Conservation (phyloP, 768 basidiomycete species). For the Podaxis sp. region DNA sequence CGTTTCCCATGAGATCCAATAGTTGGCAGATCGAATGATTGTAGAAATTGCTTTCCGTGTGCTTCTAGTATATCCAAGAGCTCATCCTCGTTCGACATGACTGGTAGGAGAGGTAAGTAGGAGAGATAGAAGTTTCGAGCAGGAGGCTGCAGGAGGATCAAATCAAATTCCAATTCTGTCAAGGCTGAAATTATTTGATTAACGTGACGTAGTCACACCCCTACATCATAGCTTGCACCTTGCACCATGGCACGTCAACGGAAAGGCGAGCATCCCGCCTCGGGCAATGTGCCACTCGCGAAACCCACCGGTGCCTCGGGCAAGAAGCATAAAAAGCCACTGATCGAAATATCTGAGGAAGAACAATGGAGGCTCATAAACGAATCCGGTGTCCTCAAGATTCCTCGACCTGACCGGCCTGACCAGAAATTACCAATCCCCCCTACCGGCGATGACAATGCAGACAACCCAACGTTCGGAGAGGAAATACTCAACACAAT, state of each 20-base stretch:
- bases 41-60: constrained; percentile 48
- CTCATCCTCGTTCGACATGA: constrained; percentile 30
- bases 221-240: not conserved
- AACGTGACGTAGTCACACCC: constrained; percentile 11
- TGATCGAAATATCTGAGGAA: constrained; percentile 62
- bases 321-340: constrained; percentile 19
- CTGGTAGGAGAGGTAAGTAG: not conserved
- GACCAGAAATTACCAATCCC: constrained; percentile 10
- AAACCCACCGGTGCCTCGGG: not conserved
- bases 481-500: constrained; percentile 73
- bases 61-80: constrained; percentile 44
- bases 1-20: constrained; percentile 6
- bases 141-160: not conserved
- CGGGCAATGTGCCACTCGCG: constrained; percentile 8
- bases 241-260: constrained; percentile 28
- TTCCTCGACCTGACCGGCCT: constrained; percentile 17
- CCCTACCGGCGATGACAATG: constrained; percentile 29
- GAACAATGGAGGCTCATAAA: constrained; percentile 80
- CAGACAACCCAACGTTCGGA: constrained; percentile 42
- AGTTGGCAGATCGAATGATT: constrained; percentile 36
- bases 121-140: not conserved
- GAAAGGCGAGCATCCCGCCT: constrained; percentile 19
- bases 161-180: not conserved
- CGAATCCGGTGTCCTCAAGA: constrained; percentile 57
- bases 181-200: not conserved